phyloP scores from a whole-genome alignment of 2,329 filamentous ascomycete genomes.

The Arthrobotrys iridis region DNA sequence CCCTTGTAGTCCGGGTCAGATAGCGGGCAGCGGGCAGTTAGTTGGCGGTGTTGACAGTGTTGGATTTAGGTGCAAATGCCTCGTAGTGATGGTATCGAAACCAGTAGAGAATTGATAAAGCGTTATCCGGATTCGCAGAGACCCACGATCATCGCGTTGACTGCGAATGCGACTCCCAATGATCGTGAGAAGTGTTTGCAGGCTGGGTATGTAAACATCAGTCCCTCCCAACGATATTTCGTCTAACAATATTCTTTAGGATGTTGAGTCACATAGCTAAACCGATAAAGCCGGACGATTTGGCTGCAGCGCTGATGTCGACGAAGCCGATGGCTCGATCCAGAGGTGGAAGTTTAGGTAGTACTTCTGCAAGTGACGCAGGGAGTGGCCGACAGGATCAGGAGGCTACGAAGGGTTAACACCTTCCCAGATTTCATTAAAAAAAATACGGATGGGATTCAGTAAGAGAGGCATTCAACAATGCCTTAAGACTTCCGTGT shows the following conservation, averaged over 20 bases:
- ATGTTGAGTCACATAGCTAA: constrained; percentile 99
- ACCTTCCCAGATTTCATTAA: neutral
- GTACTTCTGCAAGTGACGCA: constrained; percentile 41
- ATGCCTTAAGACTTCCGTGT: constrained; percentile 11
- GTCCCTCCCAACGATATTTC: neutral
- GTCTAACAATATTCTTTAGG: constrained; percentile 64
- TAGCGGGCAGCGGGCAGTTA: neutral
- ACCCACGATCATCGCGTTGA: constrained; percentile 94
- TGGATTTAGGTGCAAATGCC: constrained; percentile 99
- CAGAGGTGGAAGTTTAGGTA: constrained; percentile 43
- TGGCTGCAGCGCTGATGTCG: constrained; percentile 79
- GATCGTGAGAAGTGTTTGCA: constrained; percentile 98
- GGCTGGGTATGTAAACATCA: constrained; percentile 36
- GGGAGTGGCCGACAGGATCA: constrained; percentile 34
- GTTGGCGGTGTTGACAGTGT: constrained; percentile 77
- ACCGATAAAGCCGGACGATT: constrained; percentile 91
- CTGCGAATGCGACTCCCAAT: constrained; percentile 97
- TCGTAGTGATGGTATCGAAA: constrained; percentile 58
- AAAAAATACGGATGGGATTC: neutral
- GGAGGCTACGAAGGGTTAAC: constrained; percentile 11
- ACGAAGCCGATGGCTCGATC: constrained; percentile 51
- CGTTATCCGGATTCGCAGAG: constrained; percentile 65
- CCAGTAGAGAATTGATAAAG: constrained; percentile 57
- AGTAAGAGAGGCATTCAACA: constrained; percentile 10
- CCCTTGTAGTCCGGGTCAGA: neutral